Conservation (phyloP, 2,329 filamentous ascomycete species). For the Cyanodermella asteris region DNA sequence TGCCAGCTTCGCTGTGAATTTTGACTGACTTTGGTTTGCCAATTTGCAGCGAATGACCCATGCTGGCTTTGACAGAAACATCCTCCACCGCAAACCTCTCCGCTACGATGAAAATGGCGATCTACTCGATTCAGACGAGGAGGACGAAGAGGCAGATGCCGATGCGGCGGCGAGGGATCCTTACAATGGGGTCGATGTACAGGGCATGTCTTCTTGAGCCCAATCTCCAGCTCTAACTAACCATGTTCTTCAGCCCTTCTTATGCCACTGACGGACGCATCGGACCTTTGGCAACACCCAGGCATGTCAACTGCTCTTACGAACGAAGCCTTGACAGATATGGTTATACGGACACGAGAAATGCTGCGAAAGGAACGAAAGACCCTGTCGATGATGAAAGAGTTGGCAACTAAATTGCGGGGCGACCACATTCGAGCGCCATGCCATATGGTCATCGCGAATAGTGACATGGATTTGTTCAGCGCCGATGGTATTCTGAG, state of each 20-base stretch:
- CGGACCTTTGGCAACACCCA: constrained; percentile 36
- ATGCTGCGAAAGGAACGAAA: constrained; percentile 35
- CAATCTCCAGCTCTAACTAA: too few relatives aligned
- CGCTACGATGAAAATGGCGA: constrained; percentile 43
- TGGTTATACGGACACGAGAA: constrained; percentile 32
- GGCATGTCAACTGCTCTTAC: constrained; percentile 36
- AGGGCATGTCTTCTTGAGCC: too few relatives aligned
- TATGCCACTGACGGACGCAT: constrained; percentile 38
- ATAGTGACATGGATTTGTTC: constrained; percentile 27
- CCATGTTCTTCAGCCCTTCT: constrained; percentile 32
- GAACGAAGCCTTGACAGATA: constrained; percentile 34
- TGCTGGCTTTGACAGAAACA: constrained; percentile 38
- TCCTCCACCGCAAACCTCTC: constrained; percentile 35
- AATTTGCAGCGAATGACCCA: constrained; percentile 32
- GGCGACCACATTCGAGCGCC: constrained; percentile 40
- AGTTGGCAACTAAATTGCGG: constrained; percentile 33
- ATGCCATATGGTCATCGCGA: constrained; percentile 28
- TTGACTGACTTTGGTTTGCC: too few relatives aligned
- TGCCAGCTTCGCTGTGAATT: too few relatives aligned
- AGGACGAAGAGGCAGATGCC: constrained; percentile 34
- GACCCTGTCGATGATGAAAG: constrained; percentile 34
- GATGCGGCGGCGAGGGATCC: constrained; percentile 38
- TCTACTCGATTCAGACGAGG: constrained; percentile 35
- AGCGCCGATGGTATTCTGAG: constrained; percentile 12
- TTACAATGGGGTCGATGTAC: constrained; percentile 34